phyloP scores from a whole-genome alignment of 2,329 filamentous ascomycete genomes.

The Ilyonectria mors-panacis region DNA sequence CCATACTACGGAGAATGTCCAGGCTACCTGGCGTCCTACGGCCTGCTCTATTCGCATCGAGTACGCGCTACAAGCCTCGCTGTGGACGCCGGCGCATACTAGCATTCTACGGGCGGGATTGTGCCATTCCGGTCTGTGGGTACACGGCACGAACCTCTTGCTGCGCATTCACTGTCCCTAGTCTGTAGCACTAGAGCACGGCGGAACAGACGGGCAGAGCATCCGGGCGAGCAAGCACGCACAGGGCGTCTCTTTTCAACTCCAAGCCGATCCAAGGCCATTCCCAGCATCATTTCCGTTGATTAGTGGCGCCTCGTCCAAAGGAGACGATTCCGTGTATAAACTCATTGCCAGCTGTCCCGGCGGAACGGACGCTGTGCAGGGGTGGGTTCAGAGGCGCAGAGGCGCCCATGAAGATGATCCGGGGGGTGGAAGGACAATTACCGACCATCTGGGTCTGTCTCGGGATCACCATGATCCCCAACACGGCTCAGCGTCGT shows the following conservation, averaged over 20 bases:
- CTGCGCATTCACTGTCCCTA: background rate
- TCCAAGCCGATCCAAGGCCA: background rate
- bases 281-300: background rate
- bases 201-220: too few relatives aligned
- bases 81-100: too few relatives aligned
- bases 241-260: background rate
- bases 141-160: conserved; percentile 3
- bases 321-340: background rate
- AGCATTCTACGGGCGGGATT: conserved; percentile 7
- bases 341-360: background rate
- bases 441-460: conserved; percentile 20
- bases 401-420: background rate
- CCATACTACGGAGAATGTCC: too few relatives aligned
- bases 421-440: background rate
- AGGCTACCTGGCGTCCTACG: too few relatives aligned
- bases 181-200: too few relatives aligned
- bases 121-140: conserved; percentile 15
- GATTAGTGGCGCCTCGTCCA: background rate
- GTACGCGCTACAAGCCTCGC: too few relatives aligned
- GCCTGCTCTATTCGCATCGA: too few relatives aligned
- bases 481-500: conserved; percentile 9
- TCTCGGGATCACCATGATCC: conserved; percentile 14
- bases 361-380: background rate
- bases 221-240: too few relatives aligned
- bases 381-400: background rate